Conservation (phyloP, 2,329 filamentous ascomycete species). For the Leptosphaerulina australis region DNA sequence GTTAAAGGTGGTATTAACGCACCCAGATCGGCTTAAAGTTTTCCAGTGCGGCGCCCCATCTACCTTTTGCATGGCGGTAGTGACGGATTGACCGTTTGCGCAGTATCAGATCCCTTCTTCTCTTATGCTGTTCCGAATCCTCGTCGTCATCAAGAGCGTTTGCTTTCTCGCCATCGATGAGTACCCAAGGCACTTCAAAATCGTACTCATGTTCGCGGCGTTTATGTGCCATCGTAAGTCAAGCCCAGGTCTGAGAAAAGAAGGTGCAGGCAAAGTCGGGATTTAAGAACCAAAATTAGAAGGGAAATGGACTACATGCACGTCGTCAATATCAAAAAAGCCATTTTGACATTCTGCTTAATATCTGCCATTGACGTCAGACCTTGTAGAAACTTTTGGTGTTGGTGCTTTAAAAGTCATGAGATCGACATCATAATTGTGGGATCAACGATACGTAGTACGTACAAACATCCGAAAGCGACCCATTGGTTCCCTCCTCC, state of each 20-base stretch:
- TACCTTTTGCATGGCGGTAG: slow-evolving; percentile 10
- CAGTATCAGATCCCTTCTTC: neutral
- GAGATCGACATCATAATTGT: slow-evolving; percentile 8
- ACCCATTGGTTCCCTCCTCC: too few species aligned
- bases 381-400: neutral
- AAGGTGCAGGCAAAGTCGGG: neutral
- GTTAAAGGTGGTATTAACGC: neutral
- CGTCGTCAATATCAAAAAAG: neutral
- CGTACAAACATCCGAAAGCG: neutral
- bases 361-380: slow-evolving; percentile 8
- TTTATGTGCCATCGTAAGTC: slow-evolving; percentile 5
- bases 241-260: neutral
- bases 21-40: slow-evolving; percentile 15
- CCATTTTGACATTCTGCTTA: neutral
- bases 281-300: neutral
- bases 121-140: slow-evolving; percentile 16
- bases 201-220: slow-evolving; percentile 14
- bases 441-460: neutral
- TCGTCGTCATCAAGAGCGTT: slow-evolving; percentile 1
- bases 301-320: neutral
- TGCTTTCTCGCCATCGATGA: slow-evolving; percentile 3
- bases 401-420: neutral
- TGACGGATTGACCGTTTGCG: slow-evolving; percentile 8
- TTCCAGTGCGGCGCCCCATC: slow-evolving; percentile 13
- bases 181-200: slow-evolving; percentile 10